These are phyloP conservation scores for Brassica incana DNA, from an alignment of 345 rosid species.

Conservation along the genomic window DNA sequence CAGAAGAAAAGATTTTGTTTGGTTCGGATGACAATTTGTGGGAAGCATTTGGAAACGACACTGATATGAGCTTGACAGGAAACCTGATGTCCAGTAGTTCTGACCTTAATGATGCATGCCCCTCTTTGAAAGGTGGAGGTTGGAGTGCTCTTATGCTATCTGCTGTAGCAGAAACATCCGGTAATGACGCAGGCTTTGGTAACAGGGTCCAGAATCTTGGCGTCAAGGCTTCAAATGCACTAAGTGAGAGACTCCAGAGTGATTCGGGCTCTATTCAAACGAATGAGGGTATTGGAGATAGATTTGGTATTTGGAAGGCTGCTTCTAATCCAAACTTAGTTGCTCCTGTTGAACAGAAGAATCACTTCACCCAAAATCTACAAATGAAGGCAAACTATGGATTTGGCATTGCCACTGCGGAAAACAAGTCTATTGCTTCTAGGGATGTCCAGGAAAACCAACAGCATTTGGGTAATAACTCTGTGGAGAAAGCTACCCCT, in stretches of 20 bases:
- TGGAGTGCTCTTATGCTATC: conserved; percentile 99
- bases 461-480: conserved; percentile 44
- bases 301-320: conserved; percentile 46
- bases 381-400: conserved; percentile 44
- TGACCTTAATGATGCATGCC: conserved; percentile 51
- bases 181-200: conserved; percentile 45
- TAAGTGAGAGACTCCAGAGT: conserved; percentile 43
- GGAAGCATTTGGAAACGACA: conserved; percentile 71
- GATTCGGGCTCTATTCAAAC: conserved; percentile 44
- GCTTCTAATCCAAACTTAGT: conserved; percentile 46
- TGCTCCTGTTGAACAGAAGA: conserved; percentile 40
- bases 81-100: conserved; percentile 46
- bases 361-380: conserved; percentile 43
- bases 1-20: conserved; percentile 85
- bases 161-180: conserved; percentile 90
- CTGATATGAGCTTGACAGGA: conserved; percentile 50
- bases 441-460: conserved; percentile 47
- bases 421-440: conserved; percentile 37
- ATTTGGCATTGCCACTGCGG: conserved; percentile 37
- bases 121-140: conserved; percentile 88
- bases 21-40: conserved; percentile 84
- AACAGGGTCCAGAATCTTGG: conserved; percentile 18
- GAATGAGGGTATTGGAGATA: conserved; percentile 46
- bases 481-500: conserved; percentile 51
- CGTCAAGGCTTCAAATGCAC: conserved; percentile 30